Percentiles rank a stretch among this genome's conserved stretches.
Evolutionary conservation across 805 yeast species (phyloP).

Genomic region (Brettanomyces anomalus): DNA sequence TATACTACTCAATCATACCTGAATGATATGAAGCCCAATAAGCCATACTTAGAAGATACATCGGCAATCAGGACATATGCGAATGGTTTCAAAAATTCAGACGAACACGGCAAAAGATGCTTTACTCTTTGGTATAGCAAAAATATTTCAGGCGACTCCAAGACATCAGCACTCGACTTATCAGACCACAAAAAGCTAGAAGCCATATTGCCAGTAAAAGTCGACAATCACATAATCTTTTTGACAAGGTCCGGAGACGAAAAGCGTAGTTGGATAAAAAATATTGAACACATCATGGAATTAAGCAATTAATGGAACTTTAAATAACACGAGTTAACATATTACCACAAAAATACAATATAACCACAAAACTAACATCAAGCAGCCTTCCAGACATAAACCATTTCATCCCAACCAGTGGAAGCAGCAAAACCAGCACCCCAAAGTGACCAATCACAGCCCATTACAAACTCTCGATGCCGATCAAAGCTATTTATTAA

Average conservation of each 20-base stretch:
- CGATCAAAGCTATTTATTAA: slow-evolving; percentile 48
- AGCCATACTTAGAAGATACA: slow-evolving; percentile 42
- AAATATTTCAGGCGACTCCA: slow-evolving; percentile 31
- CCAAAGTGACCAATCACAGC: slow-evolving; percentile 94
- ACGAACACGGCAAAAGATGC: slow-evolving; percentile 65
- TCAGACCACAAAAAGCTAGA: too few species aligned
- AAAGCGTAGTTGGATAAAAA: background rate
- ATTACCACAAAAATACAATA: background rate
- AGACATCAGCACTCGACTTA: too few species aligned
- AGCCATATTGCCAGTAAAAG: too few species aligned
- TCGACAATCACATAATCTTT: too few species aligned
- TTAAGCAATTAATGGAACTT: background rate
- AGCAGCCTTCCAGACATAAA: slow-evolving; percentile 72
- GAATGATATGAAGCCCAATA: slow-evolving; percentile 29
- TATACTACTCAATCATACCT: slow-evolving; percentile 46
- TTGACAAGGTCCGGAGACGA: too few species aligned
- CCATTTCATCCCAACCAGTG: slow-evolving; percentile 95
- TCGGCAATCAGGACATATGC: slow-evolving; percentile 62
- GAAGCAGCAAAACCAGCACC: slow-evolving; percentile 95
- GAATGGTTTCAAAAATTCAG: slow-evolving; percentile 81
- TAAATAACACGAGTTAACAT: background rate
- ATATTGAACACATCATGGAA: background rate
- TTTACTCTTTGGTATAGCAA: slow-evolving; percentile 81
- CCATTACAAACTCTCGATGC: slow-evolving; percentile 86
- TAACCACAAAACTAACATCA: background rate